Conservation (phyloP, 1,284 basidiomycete species). For the Marasmius oreades region DNA sequence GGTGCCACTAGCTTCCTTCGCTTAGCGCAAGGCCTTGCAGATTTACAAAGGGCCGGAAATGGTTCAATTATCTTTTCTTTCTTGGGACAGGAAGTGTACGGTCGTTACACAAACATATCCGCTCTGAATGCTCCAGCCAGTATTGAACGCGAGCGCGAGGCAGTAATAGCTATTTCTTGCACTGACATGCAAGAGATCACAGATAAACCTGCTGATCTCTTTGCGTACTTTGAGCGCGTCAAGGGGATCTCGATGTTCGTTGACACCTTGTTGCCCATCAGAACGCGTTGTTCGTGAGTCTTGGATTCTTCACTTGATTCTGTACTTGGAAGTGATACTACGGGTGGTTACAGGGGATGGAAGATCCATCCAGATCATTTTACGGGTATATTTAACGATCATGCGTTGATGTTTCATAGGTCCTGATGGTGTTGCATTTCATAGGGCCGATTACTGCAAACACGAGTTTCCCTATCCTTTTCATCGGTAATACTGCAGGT, state of each 20-base stretch:
- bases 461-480: constrained; percentile 12
- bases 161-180: too few relatives aligned
- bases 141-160: too few relatives aligned
- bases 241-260: too few relatives aligned
- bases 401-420: background rate
- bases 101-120: background rate
- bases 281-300: too few relatives aligned
- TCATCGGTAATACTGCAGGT: constrained; percentile 15
- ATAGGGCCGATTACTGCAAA: constrained; percentile 13
- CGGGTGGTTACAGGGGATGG: too few relatives aligned
- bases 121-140: too few relatives aligned
- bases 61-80: constrained; percentile 13
- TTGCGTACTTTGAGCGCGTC: too few relatives aligned
- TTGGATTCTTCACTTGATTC: too few relatives aligned
- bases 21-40: constrained; percentile 16
- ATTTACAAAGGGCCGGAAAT: constrained; percentile 13
- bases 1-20: constrained; percentile 11
- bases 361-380: constrained; percentile 5
- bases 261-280: too few relatives aligned
- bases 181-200: too few relatives aligned
- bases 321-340: too few relatives aligned
- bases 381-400: constrained; percentile 12
- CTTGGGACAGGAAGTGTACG: background rate
- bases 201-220: too few relatives aligned
- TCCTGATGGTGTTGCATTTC: background rate